Conservation (phyloP, 805 yeast species). For the Yamadazyma olivae region DNA sequence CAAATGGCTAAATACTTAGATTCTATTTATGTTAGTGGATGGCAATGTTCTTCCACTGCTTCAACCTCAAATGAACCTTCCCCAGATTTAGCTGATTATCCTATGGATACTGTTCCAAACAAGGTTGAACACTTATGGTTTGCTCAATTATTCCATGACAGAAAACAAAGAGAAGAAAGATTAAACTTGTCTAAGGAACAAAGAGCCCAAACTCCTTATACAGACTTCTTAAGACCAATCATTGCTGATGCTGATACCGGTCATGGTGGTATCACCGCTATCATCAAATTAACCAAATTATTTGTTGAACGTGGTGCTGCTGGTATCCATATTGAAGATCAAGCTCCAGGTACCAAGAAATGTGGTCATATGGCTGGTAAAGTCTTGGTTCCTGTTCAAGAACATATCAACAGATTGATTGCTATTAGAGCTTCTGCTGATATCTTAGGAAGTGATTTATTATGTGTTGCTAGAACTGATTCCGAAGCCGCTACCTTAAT, state of each 20-base stretch:
- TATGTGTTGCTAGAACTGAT: constrained; percentile 93
- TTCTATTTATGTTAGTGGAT: constrained; percentile 90
- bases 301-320: constrained; percentile 98
- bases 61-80: constrained; percentile 97
- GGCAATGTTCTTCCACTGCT: constrained; percentile 99
- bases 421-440: constrained; percentile 96
- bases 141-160: constrained; percentile 95
- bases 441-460: constrained; percentile 80
- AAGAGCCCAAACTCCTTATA: constrained; percentile 68
- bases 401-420: constrained; percentile 90
- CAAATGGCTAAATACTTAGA: constrained; percentile 97
- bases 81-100: constrained; percentile 98
- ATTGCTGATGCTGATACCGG: constrained; percentile 99
- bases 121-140: constrained; percentile 96
- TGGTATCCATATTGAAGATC: constrained; percentile 98
- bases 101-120: constrained; percentile 98
- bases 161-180: constrained; percentile 90
- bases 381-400: constrained; percentile 95
- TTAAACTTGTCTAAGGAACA: constrained; percentile 56
- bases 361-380: constrained; percentile 99
- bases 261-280: constrained; percentile 97
- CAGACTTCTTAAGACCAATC: constrained; percentile 90
- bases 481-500: constrained; percentile 96
- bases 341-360: constrained; percentile 97
- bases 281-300: constrained; percentile 90